Base-by-base conservation (phyloP, 306 rosid genomes). In the Mimosa pudica region DNA sequence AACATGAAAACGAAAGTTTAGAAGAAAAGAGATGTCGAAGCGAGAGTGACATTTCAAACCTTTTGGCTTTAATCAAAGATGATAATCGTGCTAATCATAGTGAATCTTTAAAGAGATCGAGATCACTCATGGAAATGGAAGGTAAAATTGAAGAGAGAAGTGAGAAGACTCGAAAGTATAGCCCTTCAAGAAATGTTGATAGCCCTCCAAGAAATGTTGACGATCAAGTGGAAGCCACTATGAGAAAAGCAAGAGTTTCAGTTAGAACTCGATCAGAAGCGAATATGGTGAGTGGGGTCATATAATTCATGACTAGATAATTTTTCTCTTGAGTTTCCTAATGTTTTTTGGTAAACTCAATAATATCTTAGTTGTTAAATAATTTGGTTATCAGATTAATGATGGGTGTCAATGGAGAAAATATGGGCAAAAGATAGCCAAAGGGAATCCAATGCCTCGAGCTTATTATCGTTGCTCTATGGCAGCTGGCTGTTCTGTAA, bases 371-470 rank as follows among this genome's bases (percentile, higher is more conserved):
- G 76, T 73, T 14, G 5, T 38, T 5, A 33, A 30, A 47, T 24
- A 17, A 42, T 79, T 42, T 63, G 64, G 82, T 66, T 0, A 66
- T 65, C 69, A 94, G 98, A 89, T 95, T 32, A 86, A 83, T 52
- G 98, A 95, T 84, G 98, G 98, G 9, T 93, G 98, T 41, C 98
- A 95, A 82, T 95, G 98, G 98, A 78, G 98, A 41, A 95, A 95
- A 82, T 95, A 95, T 67, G 98, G 98, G 6, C 98, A 95, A 81
- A 95, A 95, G 72, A 89, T 89, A 90, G 93, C 97, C 0, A 95
- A 95, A 78, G 98, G 98, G 76, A 95, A 90, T 73, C 97, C 97
- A 10, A 90, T 94, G 80, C 97, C 98, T 73, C 88, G 98, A 72
- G 97, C 98, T 84, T 95, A 95, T 85, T 95, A 91, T 54, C 77